Conservation (phyloP, 2,329 filamentous ascomycete genomes). For the Zalaria obscura region DNA sequence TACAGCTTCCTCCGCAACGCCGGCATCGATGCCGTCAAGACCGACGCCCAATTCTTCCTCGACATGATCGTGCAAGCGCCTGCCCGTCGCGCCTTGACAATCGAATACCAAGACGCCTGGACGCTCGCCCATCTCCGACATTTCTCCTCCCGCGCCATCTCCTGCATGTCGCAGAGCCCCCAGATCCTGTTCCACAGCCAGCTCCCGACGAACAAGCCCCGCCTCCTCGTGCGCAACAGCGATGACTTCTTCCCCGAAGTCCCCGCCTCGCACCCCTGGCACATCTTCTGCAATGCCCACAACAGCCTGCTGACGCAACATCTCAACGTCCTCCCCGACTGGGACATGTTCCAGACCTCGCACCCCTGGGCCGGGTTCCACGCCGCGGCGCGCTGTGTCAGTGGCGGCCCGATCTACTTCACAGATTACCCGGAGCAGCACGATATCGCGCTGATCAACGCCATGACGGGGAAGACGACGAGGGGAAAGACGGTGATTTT, state of each 20-base stretch:
- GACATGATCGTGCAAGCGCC: slow-evolving; percentile 58
- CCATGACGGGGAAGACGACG: slow-evolving; percentile 71
- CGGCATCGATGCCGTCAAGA: slow-evolving; percentile 80
- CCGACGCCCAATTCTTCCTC: slow-evolving; percentile 81
- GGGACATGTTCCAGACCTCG: slow-evolving; percentile 60
- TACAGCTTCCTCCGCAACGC: slow-evolving; percentile 63
- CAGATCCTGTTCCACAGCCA: slow-evolving; percentile 77
- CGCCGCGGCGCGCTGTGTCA: slow-evolving; percentile 77
- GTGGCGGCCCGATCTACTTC: slow-evolving; percentile 86
- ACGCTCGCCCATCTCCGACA: slow-evolving; percentile 60
- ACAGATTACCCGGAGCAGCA: slow-evolving; percentile 80
- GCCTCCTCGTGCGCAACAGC: slow-evolving; percentile 68
- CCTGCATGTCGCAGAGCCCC: slow-evolving; percentile 88
- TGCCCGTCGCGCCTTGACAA: slow-evolving; percentile 57
- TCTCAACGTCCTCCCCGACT: slow-evolving; percentile 76
- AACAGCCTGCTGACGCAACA: slow-evolving; percentile 72
- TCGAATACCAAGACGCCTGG: slow-evolving; percentile 77
- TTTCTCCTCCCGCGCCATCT: slow-evolving; percentile 66
- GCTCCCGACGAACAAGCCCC: slow-evolving; percentile 59
- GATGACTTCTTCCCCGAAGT: slow-evolving; percentile 85
- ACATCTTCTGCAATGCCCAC: slow-evolving; percentile 87
- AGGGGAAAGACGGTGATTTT: slow-evolving; percentile 66
- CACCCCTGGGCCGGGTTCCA: slow-evolving; percentile 69
- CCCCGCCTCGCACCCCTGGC: slow-evolving; percentile 75
- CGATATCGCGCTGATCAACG: slow-evolving; percentile 56